Conservation (phyloP, 2,329 filamentous ascomycete species). For the Penicillium sp. region DNA sequence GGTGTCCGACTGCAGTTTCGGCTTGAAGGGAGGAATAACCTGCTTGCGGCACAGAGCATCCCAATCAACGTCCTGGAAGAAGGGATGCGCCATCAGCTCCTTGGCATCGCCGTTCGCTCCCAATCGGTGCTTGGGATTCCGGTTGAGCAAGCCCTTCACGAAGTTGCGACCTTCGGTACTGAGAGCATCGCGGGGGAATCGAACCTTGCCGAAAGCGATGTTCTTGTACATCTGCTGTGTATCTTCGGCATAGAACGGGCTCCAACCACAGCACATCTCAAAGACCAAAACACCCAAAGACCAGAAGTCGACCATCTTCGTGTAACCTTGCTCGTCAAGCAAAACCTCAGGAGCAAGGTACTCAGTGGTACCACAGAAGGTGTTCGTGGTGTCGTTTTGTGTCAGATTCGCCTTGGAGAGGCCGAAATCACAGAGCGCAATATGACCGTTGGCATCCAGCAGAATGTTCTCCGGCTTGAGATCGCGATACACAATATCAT, state of each 20-base stretch:
- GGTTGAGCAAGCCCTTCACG: slow-evolving; percentile 93
- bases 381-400: slow-evolving; percentile 97
- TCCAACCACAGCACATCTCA: slow-evolving; percentile 99
- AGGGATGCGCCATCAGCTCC: slow-evolving; percentile 88
- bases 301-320: slow-evolving; percentile 99
- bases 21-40: slow-evolving; percentile 94
- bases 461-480: slow-evolving; percentile 97
- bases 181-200: slow-evolving; percentile 89
- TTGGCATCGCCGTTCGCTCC: slow-evolving; percentile 87
- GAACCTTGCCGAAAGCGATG: slow-evolving; percentile 96
- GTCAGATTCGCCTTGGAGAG: slow-evolving; percentile 95
- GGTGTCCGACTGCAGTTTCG: slow-evolving; percentile 89
- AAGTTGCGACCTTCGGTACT: slow-evolving; percentile 95
- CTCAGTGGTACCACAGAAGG: slow-evolving; percentile 96
- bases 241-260: slow-evolving; percentile 96
- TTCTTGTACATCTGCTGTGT: slow-evolving; percentile 99
- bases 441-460: slow-evolving; percentile 93
- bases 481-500: slow-evolving; percentile 97
- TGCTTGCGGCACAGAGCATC: slow-evolving; percentile 79
- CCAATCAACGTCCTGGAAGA: slow-evolving; percentile 95
- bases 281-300: slow-evolving; percentile 95
- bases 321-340: slow-evolving; percentile 93
- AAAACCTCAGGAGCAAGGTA: slow-evolving; percentile 94
- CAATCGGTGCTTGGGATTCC: slow-evolving; percentile 91
- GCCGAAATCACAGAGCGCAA: slow-evolving; percentile 95